Conservation (phyloP, 1,284 basidiomycete genomes). For the Ustilago shanxiensis region DNA sequence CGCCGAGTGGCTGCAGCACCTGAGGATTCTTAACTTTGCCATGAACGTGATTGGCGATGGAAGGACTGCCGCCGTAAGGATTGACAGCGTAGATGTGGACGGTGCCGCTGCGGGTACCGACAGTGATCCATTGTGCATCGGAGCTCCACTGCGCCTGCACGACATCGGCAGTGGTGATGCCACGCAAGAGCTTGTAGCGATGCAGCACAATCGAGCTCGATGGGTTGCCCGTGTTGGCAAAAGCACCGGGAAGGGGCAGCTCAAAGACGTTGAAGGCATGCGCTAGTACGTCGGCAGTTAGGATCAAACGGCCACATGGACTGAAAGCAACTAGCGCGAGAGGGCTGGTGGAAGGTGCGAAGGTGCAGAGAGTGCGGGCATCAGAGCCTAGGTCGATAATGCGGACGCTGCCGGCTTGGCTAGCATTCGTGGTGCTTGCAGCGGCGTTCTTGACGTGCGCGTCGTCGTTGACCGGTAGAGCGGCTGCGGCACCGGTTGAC, state of each 20-base stretch:
- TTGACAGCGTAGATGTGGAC: constrained; percentile 51
- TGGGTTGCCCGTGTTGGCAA: constrained; percentile 11
- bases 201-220: constrained; percentile 20
- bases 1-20: constrained; percentile 26
- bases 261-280: constrained; percentile 50
- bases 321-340: constrained; percentile 31
- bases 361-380: constrained; percentile 28
- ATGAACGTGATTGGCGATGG: constrained; percentile 35
- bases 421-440: background rate
- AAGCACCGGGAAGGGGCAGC: constrained; percentile 29
- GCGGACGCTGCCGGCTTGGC: constrained; percentile 22
- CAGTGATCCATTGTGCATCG: constrained; percentile 46
- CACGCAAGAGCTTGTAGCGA: constrained; percentile 50
- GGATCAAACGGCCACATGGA: constrained; percentile 38
- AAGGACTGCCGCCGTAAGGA: constrained; percentile 39
- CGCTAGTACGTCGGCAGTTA: constrained; percentile 39
- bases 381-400: constrained; percentile 37
- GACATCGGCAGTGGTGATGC: constrained; percentile 47
- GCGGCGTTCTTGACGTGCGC: background rate
- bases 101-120: constrained; percentile 48
- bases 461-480: constrained; percentile 3
- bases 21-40: constrained; percentile 35
- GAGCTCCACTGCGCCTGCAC: constrained; percentile 38
- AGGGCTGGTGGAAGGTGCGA: constrained; percentile 27
- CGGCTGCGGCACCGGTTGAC: constrained; percentile 10